Percentiles rank a stretch among this genome's conserved stretches.
These are phyloP conservation scores for Lipomyces kockii DNA, from an alignment of 805 yeast genomes.

Conservation along the genomic window DNA sequence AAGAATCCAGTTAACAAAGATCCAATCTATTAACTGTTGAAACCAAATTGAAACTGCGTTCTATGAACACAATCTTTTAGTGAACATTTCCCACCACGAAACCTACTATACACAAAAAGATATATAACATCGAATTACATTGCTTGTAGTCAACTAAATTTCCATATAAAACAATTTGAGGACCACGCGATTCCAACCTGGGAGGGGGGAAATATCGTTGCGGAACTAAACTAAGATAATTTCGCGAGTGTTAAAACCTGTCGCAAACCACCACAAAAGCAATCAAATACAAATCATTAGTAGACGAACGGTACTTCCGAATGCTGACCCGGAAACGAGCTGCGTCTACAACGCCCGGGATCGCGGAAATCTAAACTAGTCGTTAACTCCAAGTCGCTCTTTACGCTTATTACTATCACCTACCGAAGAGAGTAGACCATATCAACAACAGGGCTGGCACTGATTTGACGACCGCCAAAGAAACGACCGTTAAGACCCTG, in stretches of 20 bases:
- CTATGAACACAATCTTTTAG: neutral
- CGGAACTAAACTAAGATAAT: neutral
- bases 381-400: neutral
- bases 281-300: neutral
- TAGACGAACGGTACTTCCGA: neutral
- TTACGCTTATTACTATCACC: slow-evolving; percentile 8
- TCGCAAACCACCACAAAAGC: neutral
- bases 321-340: neutral
- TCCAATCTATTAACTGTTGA: neutral
- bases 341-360: slow-evolving; percentile 24
- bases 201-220: neutral
- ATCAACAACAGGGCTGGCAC: slow-evolving; percentile 43
- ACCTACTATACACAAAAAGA: neutral
- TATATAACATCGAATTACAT: neutral
- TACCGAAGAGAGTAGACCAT: slow-evolving; percentile 43
- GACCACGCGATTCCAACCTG: neutral
- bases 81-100: neutral
- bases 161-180: neutral
- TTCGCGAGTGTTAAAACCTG: neutral
- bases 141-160: neutral
- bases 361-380: slow-evolving; percentile 36
- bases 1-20: neutral
- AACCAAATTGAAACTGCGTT: neutral
- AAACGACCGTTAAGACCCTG: slow-evolving; percentile 45
- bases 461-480: slow-evolving; percentile 45